A percentile compares a stretch with the other conserved stretches of the same genome.
These are phyloP conservation scores for Dinochytrium kinnereticum DNA, from an alignment of 371 early-diverging fungal genomes.

Conservation along the genomic window DNA sequence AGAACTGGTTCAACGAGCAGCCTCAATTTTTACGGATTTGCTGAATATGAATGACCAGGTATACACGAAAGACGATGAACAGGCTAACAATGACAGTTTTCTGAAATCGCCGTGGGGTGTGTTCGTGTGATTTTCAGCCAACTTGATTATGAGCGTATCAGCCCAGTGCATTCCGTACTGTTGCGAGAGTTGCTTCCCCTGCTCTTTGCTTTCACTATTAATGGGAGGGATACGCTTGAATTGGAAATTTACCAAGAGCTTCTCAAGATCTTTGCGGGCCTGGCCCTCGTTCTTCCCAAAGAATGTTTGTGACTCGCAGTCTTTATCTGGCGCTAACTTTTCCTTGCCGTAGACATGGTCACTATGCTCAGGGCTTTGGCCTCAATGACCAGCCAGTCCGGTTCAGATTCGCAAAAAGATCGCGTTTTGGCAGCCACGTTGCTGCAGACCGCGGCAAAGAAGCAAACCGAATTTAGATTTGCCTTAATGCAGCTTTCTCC, in stretches of 20 bases:
- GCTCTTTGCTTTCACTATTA: neutral
- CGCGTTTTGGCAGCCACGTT: conserved; percentile 29
- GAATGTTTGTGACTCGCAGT: neutral
- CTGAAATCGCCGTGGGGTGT: neutral
- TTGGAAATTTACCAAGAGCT: neutral
- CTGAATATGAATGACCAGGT: neutral
- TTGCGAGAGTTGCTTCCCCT: neutral
- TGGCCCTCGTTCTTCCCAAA: neutral
- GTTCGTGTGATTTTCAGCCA: neutral
- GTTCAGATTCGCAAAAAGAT: conserved; percentile 12
- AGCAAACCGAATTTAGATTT: conserved; percentile 33
- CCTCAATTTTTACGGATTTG: neutral
- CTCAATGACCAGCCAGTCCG: neutral
- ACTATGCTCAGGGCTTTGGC: neutral
- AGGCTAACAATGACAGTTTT: neutral
- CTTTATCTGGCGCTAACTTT: neutral
- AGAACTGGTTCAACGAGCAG: neutral
- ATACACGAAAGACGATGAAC: too few species aligned
- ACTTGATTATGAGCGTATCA: neutral
- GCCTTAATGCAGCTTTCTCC: conserved; percentile 31
- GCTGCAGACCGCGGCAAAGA: conserved; percentile 42
- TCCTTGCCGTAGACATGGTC: conserved; percentile 9
- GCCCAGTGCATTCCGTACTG: neutral
- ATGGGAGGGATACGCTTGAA: neutral
- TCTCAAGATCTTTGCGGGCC: neutral